Evolutionary conservation across 805 yeast genomes (phyloP), one percentile per base, ranked within the genome.

Genomic region (Yamadazyma laniorum): DNA sequence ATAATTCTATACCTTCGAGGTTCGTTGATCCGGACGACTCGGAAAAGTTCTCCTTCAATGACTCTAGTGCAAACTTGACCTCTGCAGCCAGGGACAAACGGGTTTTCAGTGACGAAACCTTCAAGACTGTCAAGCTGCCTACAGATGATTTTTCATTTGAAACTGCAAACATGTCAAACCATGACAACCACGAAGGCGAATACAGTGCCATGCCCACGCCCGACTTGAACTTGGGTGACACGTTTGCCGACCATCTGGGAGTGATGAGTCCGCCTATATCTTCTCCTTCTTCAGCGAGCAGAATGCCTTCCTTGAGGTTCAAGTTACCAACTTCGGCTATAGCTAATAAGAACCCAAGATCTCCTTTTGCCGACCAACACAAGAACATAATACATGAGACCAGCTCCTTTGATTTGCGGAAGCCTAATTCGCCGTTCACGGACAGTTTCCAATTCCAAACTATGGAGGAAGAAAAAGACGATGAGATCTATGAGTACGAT

Each of bases 401-500:
- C 22, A 63, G 54, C 37, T 52, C 53, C 31, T 40, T 51, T 46
- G 30, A 56, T 29, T 35, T 47, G n/a, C 32, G 47, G 28, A 40
- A 54, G 36, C 55, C 69, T 35, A 44, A 51, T 38, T 45, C 67
- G 8, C 70, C 70, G 25, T 52, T 61, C 45, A 41, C 49, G 18
- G 49, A 46, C 13, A 33, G 32, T 6, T 39, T 46, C 25, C 33
- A 35, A n/a, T 35, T 32, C 19, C 28, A 14, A 8, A 14, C 19
- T 14, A 14, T 18, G 21, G 23, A 21, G 9, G 35, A 25, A 16
- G 33, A 25, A 3, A 6, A 30, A 18, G 37, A 49, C 32, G 42
- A 50, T 30, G 47, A 55, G 32, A 45, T 49, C 19, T 46, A 53
- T 31, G 39, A 44, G 13, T 51, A 27, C 15, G 35, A 34, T 22